Conservation (phyloP, 768 basidiomycete genomes). For the Kondoa subrosea region DNA sequence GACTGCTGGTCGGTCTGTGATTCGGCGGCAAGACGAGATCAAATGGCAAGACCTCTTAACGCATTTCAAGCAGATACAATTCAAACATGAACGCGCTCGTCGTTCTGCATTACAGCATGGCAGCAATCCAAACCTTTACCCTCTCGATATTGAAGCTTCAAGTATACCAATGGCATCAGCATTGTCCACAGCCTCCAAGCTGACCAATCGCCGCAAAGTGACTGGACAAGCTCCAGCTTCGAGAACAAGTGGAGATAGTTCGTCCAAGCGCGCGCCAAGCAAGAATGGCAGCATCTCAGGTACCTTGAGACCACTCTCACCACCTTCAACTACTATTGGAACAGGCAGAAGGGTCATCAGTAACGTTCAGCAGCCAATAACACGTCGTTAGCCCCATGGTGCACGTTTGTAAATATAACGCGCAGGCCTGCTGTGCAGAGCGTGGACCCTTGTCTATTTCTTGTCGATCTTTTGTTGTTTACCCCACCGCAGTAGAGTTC, state of each 20-base stretch:
- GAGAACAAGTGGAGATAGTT: neutral
- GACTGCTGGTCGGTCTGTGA: slow-evolving; percentile 50
- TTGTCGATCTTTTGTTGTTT: neutral
- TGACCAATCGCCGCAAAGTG: neutral
- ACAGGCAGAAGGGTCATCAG: neutral
- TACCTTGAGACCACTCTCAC: neutral
- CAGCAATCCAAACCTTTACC: neutral
- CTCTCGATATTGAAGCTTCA: neutral
- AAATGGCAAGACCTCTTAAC: slow-evolving; percentile 89
- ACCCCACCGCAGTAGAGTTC: too few relatives aligned
- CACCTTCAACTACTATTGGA: neutral
- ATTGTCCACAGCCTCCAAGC: neutral
- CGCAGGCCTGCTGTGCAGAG: neutral
- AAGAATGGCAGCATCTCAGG: neutral
- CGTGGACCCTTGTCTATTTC: neutral
- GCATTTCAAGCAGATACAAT: slow-evolving; percentile 80
- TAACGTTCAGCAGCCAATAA: neutral
- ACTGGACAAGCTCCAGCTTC: neutral
- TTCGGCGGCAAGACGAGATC: slow-evolving; percentile 65
- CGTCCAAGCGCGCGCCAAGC: neutral
- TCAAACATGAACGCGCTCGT: slow-evolving; percentile 78
- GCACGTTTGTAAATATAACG: neutral
- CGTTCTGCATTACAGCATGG: slow-evolving; percentile 24
- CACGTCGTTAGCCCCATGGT: neutral
- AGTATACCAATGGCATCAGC: neutral